Percentiles rank a stretch among this genome's conserved stretches.
Conservation (phyloP, 768 basidiomycete species). For the Macrolepiota albuminosa region DNA sequence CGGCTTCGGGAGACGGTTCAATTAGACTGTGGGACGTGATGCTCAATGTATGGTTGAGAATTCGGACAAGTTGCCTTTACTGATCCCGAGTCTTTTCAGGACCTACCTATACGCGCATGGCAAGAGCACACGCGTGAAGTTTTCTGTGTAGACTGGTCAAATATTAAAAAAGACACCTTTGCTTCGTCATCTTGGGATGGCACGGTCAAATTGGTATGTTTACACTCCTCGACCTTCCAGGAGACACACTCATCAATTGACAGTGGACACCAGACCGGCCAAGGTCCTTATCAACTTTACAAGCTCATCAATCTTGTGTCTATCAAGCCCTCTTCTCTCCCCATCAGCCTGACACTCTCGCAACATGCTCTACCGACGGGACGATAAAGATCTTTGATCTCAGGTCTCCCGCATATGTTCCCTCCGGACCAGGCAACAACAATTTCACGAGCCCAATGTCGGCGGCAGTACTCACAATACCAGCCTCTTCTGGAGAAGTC, state of each 20-base stretch:
- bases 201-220: slow-evolving; percentile 75
- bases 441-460: slow-evolving; percentile 64
- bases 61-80: background rate
- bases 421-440: slow-evolving; percentile 43
- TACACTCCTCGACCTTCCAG: background rate
- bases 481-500: slow-evolving; percentile 74
- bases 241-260: slow-evolving; percentile 5
- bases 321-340: slow-evolving; percentile 93
- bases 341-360: slow-evolving; percentile 76
- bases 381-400: slow-evolving; percentile 80
- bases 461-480: slow-evolving; percentile 69
- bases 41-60: slow-evolving; percentile 58
- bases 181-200: slow-evolving; percentile 92
- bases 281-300: slow-evolving; percentile 74
- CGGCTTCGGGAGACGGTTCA: slow-evolving; percentile 87
- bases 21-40: slow-evolving; percentile 88
- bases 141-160: slow-evolving; percentile 94
- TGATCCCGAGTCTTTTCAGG: slow-evolving; percentile 42
- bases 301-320: slow-evolving; percentile 80
- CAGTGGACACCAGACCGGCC: slow-evolving; percentile 88
- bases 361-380: slow-evolving; percentile 85
- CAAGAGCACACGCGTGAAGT: slow-evolving; percentile 93
- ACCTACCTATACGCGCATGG: slow-evolving; percentile 87
- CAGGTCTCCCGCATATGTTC: slow-evolving; percentile 56
- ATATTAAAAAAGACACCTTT: slow-evolving; percentile 84